Base-by-base conservation (phyloP, 495 filamentous ascomycete genomes). In the Acidiella bohemica region DNA sequence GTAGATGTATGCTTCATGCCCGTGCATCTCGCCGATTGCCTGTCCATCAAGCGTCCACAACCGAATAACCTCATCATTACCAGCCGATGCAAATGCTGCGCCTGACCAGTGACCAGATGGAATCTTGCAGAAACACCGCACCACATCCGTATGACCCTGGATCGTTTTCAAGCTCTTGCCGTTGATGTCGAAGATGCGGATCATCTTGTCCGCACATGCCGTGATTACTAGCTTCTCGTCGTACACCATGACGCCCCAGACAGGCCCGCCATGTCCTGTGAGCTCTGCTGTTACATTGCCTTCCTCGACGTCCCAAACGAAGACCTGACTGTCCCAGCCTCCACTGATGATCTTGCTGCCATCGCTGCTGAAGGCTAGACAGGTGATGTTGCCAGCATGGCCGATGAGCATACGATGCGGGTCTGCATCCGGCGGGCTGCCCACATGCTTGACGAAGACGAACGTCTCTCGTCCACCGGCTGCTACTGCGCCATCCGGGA, bases 1-100 rank as follows among this genome's bases (percentile, higher is more conserved):
- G 59, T 99, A 99, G 41, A 99, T 88, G 59, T 93, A 99, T 54
- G 76, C 90, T 41, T 94, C 87, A 53, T 97, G 92, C 3, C 88
- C 90, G 42, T 76, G 71, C 3, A 96, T 64, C 49, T 84, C 73
- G 14, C 70, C 75, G 4, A 92, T 67, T 39, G 81, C 65, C 22
- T 72, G 61, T 10, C 88, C 90, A 35, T 77, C 66, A 7, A 90
- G 47, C 14, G 77, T 86, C 76, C 84, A 96, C 7, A 94, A 62
- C 25, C 84, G 73, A 45, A 96, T 81, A 5, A 86, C 59, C 28
- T 81, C 81, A 53, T 93, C 85, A 52, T 95, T 93, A 41, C 84
- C 79, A 3, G 86, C 85, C 25, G 85, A 85, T 6, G 83, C 86
- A 55, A 95, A 84, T 8, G 90, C 74, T 14, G 84, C 86, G 3